A percentile compares a stretch with the other conserved stretches of the same genome.
These are phyloP conservation scores for Cyclaneusma minus DNA, from an alignment of 2,329 filamentous ascomycete genomes.

Conservation along the genomic window DNA sequence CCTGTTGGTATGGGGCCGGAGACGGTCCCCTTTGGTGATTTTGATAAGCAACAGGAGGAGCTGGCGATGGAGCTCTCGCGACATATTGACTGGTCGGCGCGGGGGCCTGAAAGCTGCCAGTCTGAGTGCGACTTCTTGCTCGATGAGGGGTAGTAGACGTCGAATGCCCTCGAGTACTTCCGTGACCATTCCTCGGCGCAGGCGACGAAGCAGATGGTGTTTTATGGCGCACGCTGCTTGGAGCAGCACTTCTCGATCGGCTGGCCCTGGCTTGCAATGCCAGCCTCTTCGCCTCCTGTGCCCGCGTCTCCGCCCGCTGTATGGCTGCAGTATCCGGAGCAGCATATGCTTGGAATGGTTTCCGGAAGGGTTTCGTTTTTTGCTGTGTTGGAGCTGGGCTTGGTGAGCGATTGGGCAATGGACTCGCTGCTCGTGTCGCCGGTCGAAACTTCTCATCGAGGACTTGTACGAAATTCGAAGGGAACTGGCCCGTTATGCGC, in stretches of 20 bases:
- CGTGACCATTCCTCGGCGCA: slow-evolving; percentile 9
- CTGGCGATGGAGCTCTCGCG: slow-evolving; percentile 24
- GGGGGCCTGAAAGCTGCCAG: no score
- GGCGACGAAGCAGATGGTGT: slow-evolving; percentile 13
- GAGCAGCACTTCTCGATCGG: slow-evolving; percentile 6
- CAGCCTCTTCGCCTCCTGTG: slow-evolving; percentile 12
- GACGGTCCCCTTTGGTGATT: slow-evolving; percentile 21
- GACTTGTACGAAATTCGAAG: slow-evolving; percentile 92
- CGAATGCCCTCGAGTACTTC: no score
- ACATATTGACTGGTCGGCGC: slow-evolving; percentile 12
- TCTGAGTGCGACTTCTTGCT: no score
- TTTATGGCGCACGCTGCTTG: slow-evolving; percentile 11
- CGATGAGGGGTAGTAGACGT: no score
- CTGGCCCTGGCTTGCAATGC: no score
- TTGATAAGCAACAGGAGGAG: slow-evolving; percentile 12
- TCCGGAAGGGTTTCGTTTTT: slow-evolving; percentile 45
- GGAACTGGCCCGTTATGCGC: slow-evolving; percentile 82
- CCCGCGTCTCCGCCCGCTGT: slow-evolving; percentile 23
- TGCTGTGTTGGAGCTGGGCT: slow-evolving; percentile 18
- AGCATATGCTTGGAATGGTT: slow-evolving; percentile 51
- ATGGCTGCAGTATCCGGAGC: slow-evolving; percentile 49
- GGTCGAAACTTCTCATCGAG: slow-evolving; percentile 76
- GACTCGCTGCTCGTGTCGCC: slow-evolving; percentile 43
- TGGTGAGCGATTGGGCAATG: slow-evolving; percentile 19
- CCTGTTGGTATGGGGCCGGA: slow-evolving; percentile 21